phyloP scores from a whole-genome alignment of 164 flowering plant genomes.

The Magnolia officinalis region DNA sequence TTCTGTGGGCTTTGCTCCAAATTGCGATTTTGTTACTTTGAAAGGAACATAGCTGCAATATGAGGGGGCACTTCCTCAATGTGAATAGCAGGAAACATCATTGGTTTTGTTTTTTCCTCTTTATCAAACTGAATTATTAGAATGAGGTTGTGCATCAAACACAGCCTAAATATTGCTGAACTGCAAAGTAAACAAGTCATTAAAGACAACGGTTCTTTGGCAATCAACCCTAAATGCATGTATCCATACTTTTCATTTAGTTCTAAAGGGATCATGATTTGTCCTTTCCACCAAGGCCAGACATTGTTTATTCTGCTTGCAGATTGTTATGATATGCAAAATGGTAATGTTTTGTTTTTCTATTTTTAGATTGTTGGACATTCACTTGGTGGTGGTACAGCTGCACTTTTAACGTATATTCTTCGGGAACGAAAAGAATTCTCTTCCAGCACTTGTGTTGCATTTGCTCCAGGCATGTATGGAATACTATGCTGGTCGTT shows the following conservation, averaged over 20 bases:
- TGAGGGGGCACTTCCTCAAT: too few relatives aligned
- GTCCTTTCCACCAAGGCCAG: neutral
- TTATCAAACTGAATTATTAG: too few relatives aligned
- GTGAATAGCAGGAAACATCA: too few relatives aligned
- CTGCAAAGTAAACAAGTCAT: neutral
- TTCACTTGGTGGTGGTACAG: constrained; percentile 98
- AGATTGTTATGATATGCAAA: neutral
- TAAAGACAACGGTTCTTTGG: neutral
- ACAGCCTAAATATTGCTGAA: neutral
- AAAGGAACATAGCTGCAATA: too few relatives aligned
- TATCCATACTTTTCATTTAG: too few relatives aligned
- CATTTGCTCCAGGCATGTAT: constrained; percentile 87
- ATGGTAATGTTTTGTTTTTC: constrained; percentile 1
- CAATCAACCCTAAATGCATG: neutral
- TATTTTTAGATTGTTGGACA: constrained; percentile 79
- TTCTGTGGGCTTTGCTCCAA: too few relatives aligned
- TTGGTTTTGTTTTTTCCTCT: too few relatives aligned
- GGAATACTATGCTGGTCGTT: neutral
- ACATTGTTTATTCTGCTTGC: neutral
- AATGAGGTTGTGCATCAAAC: neutral
- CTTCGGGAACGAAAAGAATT: constrained; percentile 88
- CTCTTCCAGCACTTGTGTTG: constrained; percentile 64
- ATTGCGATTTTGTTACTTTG: too few relatives aligned
- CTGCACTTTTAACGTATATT: constrained; percentile 85
- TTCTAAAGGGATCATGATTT: neutral